These are phyloP conservation scores for Xerocomus potaroensis DNA, from an alignment of 768 basidiomycete genomes.

Conservation along the genomic window DNA sequence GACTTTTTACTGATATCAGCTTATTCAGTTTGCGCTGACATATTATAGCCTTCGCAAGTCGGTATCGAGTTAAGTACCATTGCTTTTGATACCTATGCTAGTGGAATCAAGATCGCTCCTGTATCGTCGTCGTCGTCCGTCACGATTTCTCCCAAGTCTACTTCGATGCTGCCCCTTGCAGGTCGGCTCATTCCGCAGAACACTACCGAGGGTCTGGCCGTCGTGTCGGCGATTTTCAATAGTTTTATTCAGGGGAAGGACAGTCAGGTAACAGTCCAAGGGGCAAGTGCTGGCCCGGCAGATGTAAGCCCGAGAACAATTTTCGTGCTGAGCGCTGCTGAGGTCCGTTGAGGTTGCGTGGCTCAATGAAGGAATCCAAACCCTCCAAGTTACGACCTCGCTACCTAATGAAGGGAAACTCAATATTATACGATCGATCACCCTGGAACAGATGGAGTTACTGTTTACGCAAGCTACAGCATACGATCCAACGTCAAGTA, in stretches of 20 bases:
- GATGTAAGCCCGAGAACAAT: slow-evolving; percentile 37
- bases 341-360: slow-evolving; percentile 50
- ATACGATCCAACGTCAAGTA: slow-evolving; percentile 55
- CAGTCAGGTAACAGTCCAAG: slow-evolving; percentile 55
- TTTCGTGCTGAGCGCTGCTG: slow-evolving; percentile 1
- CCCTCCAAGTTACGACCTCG: slow-evolving; percentile 51
- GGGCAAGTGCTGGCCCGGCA: slow-evolving; percentile 52
- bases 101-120: slow-evolving; percentile 53
- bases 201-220: slow-evolving; percentile 46
- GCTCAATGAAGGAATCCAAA: slow-evolving; percentile 69
- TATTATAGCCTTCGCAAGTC: slow-evolving; percentile 63
- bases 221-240: slow-evolving; percentile 65
- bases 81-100: slow-evolving; percentile 55
- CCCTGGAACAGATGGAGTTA: slow-evolving; percentile 54
- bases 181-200: slow-evolving; percentile 66
- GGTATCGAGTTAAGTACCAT: slow-evolving; percentile 61
- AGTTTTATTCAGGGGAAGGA: slow-evolving; percentile 66
- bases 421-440: slow-evolving; percentile 60
- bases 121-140: slow-evolving; percentile 48
- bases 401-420: slow-evolving; percentile 61
- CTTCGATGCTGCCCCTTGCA: slow-evolving; percentile 47
- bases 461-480: slow-evolving; percentile 55
- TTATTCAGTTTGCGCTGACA: slow-evolving; percentile 6
- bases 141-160: slow-evolving; percentile 50
- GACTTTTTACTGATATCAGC: background rate